Conservation (phyloP, 768 basidiomycete species). For the Tylopilus balloui region DNA sequence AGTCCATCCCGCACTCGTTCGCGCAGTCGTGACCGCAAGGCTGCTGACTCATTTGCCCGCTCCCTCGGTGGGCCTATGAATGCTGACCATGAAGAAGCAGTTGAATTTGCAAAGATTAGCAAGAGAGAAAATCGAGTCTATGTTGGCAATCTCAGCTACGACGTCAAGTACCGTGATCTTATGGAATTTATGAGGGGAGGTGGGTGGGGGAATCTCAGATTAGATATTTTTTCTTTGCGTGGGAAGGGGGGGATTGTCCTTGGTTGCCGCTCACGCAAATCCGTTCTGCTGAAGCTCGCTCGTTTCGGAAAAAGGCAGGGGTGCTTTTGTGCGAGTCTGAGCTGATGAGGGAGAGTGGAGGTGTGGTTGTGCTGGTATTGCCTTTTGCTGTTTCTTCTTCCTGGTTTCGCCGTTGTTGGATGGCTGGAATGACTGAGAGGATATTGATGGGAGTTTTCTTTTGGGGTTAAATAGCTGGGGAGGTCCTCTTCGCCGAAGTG, state of each 20-base stretch:
- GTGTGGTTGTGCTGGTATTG: constrained; percentile 31
- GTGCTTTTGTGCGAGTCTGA: constrained; percentile 31
- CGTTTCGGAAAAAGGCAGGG: constrained; percentile 32
- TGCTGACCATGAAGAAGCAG: constrained; percentile 87
- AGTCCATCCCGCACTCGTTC: constrained; percentile 47
- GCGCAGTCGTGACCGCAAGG: constrained; percentile 56
- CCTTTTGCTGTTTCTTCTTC: constrained; percentile 40
- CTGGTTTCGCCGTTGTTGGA: constrained; percentile 42
- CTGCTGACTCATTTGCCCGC: constrained; percentile 64
- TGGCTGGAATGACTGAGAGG: constrained; percentile 63
- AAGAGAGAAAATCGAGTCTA: constrained; percentile 98
- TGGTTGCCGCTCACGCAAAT: constrained; percentile 30
- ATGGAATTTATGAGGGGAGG: constrained; percentile 99
- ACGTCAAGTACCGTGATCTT: constrained; percentile 97
- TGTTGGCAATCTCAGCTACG: constrained; percentile 97
- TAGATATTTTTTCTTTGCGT: constrained; percentile 47
- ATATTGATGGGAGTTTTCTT: constrained; percentile 94
- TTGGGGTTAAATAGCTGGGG: constrained; percentile 93
- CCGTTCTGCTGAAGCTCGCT: constrained; percentile 36
- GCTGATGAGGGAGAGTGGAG: constrained; percentile 35
- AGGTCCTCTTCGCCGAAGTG: constrained; percentile 99
- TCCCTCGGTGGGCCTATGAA: constrained; percentile 89
- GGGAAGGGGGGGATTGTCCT: constrained; percentile 27
- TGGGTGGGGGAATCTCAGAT: constrained; percentile 83
- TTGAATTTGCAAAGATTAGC: constrained; percentile 92